Percentiles rank a stretch among this genome's conserved stretches.
These are phyloP conservation scores for Globisporangium spinosum DNA, from an alignment of 352 stramenopile species.

Conservation along the genomic window DNA sequence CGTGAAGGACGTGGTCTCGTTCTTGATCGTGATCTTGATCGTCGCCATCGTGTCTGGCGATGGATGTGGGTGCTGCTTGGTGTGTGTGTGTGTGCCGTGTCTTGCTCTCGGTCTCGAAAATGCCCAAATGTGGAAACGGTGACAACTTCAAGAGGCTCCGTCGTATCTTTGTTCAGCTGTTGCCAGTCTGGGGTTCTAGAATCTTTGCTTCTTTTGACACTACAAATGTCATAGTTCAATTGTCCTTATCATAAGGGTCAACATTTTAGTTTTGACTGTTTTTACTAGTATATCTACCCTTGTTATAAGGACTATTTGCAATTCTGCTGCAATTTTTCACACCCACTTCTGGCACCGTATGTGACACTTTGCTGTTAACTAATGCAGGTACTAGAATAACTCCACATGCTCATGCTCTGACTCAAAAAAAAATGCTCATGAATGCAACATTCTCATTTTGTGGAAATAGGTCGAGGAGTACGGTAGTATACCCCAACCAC, in stretches of 20 bases:
- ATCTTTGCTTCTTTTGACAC: neutral
- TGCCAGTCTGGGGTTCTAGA: neutral
- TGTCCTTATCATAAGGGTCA: too few relatives aligned
- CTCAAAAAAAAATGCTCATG: too few relatives aligned
- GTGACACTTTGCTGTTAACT: neutral
- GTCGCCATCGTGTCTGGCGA: slow-evolving; percentile 22
- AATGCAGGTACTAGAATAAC: neutral
- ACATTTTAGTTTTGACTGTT: too few relatives aligned
- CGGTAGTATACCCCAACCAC: too few relatives aligned
- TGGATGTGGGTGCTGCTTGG: neutral
- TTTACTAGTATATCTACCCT: too few relatives aligned
- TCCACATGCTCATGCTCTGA: neutral
- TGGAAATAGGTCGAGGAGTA: too few relatives aligned
- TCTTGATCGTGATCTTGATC: slow-evolving; percentile 83
- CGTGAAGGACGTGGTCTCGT: slow-evolving; percentile 59
- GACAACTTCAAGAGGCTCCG: slow-evolving; percentile 2
- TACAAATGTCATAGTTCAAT: too few relatives aligned
- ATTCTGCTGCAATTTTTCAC: too few relatives aligned
- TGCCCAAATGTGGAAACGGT: neutral
- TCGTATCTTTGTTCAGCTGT: slow-evolving; percentile 1
- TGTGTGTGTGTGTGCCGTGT: neutral
- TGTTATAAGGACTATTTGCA: too few relatives aligned
- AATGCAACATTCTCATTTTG: too few relatives aligned
- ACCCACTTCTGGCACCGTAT: neutral
- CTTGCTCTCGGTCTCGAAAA: neutral